Evolutionary conservation across 2,329 filamentous ascomycete species (phyloP).

Genomic region (Verticillium zaregamsianum): DNA sequence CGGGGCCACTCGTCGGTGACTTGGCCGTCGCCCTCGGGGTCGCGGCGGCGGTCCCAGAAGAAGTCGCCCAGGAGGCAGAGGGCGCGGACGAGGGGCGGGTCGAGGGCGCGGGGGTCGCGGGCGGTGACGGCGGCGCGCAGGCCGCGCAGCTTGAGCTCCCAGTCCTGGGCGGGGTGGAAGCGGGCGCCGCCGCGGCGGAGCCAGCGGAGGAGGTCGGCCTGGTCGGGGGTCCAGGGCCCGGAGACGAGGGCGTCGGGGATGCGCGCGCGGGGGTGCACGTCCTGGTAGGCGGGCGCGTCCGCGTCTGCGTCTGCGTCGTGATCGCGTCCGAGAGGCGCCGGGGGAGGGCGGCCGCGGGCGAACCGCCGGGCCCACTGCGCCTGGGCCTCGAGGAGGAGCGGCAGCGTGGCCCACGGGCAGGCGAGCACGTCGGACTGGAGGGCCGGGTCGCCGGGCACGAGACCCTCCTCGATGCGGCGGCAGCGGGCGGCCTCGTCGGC

Average conservation of each 20-base stretch:
- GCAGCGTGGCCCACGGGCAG: slow-evolving; percentile 39
- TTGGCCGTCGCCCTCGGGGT: not conserved
- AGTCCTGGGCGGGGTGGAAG: slow-evolving; percentile 25
- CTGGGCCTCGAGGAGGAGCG: slow-evolving; percentile 42
- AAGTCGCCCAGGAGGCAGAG: slow-evolving; percentile 24
- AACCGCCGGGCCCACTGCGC: slow-evolving; percentile 40
- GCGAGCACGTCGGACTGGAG: slow-evolving; percentile 43
- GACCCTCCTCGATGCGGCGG: not conserved
- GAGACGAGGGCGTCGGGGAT: slow-evolving; percentile 35
- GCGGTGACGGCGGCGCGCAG: slow-evolving; percentile 27
- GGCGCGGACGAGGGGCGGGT: slow-evolving; percentile 22
- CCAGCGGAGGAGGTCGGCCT: slow-evolving; percentile 40
- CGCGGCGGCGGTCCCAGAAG: not conserved
- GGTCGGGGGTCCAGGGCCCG: slow-evolving; percentile 36
- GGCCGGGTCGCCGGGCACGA: slow-evolving; percentile 30
- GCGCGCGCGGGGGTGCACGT: slow-evolving; percentile 33
- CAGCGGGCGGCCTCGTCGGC: not conserved
- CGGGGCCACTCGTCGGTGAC: not conserved
- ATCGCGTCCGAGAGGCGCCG: slow-evolving; percentile 19
- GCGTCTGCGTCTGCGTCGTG: slow-evolving; percentile 6
- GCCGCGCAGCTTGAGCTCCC: slow-evolving; percentile 35
- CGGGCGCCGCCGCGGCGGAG: slow-evolving; percentile 34
- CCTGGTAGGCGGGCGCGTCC: slow-evolving; percentile 13
- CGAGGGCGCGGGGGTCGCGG: not conserved
- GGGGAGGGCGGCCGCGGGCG: slow-evolving; percentile 26